Percentiles rank a stretch among this genome's conserved stretches.
Conservation (phyloP, 768 basidiomycete genomes). For the Hygrocybe punicea region DNA sequence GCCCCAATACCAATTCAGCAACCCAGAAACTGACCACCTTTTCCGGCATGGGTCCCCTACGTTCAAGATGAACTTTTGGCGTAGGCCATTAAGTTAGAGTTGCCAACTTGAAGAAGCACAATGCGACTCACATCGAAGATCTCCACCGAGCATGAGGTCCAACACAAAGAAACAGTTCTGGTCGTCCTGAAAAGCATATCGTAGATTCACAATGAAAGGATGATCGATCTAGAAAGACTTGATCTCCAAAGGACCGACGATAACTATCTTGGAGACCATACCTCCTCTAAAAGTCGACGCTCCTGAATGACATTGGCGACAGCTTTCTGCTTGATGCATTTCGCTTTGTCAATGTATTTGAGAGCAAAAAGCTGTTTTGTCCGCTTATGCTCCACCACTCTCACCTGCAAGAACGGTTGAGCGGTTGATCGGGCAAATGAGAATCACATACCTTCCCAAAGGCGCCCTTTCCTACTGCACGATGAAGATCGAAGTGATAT, state of each 20-base stretch:
- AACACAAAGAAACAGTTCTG: constrained; percentile 97
- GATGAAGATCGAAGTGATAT: constrained; percentile 94
- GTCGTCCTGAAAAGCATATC: constrained; percentile 97
- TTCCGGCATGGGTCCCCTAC: constrained; percentile 63
- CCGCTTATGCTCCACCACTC: constrained; percentile 95
- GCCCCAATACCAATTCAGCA: constrained; percentile 78
- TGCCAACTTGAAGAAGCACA: constrained; percentile 2
- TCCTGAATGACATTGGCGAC: constrained; percentile 94
- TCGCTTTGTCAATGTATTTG: constrained; percentile 97
- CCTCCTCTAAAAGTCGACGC: constrained; percentile 88
- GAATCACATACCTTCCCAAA: constrained; percentile 83
- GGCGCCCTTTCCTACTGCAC: constrained; percentile 94
- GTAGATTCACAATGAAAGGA: constrained; percentile 83
- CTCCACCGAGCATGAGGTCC: constrained; percentile 94
- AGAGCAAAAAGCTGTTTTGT: constrained; percentile 90
- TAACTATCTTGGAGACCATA: constrained; percentile 28
- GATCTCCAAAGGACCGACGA: constrained; percentile 1
- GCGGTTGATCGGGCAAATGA: constrained; percentile 7
- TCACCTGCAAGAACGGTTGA: constrained; percentile 55
- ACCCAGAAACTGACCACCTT: constrained; percentile 81
- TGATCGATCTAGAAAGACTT: constrained; percentile 65
- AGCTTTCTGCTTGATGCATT: constrained; percentile 86
- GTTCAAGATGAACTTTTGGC: constrained; percentile 75
- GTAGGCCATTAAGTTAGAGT: constrained; percentile 1
- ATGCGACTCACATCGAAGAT: constrained; percentile 75